These are phyloP conservation scores for Spinacia oleracea DNA, from an alignment of 179 eudicot genomes.

Conservation along the genomic window DNA sequence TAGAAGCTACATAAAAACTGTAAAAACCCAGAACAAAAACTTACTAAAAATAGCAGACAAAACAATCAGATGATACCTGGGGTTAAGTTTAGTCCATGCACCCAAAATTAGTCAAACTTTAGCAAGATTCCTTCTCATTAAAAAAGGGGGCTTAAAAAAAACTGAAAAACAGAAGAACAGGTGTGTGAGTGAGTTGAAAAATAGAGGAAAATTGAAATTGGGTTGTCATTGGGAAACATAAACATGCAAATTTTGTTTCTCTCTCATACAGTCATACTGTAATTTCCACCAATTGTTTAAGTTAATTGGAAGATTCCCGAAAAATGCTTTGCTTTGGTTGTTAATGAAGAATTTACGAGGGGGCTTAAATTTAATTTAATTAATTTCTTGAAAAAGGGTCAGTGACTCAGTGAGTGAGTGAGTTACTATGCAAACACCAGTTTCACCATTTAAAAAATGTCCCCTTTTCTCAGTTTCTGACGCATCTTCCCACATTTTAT, in stretches of 20 bases:
- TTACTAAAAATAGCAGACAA: not conserved
- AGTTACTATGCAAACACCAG: constrained; percentile 19
- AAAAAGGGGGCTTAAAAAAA: not conserved
- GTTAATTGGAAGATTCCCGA: constrained; percentile 27
- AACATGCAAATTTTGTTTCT: constrained; percentile 14
- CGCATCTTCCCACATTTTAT: constrained; percentile 15
- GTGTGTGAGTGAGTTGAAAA: not conserved
- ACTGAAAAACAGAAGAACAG: not conserved
- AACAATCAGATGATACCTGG: constrained; percentile 14
- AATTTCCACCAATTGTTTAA: not conserved
- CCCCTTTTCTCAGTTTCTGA: constrained; percentile 11
- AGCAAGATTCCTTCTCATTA: constrained; percentile 13
- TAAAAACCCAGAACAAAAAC: not conserved
- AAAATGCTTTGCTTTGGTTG: constrained; percentile 31
- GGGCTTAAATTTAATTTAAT: not conserved
- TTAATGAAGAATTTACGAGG: constrained; percentile 11
- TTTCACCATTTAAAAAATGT: constrained; percentile 8
- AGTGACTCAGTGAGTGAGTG: not conserved
- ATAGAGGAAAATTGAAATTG: not conserved
- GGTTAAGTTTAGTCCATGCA: not conserved
- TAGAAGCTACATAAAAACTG: constrained; percentile 1
- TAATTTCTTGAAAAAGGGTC: constrained; percentile 2
- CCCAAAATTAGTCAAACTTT: not conserved
- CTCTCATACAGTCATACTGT: not conserved
- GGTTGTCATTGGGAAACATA: constrained; percentile 24